These are phyloP conservation scores for Plasmodium vinckei DNA, from an alignment of 169 alveolate species.

Conservation along the genomic window DNA sequence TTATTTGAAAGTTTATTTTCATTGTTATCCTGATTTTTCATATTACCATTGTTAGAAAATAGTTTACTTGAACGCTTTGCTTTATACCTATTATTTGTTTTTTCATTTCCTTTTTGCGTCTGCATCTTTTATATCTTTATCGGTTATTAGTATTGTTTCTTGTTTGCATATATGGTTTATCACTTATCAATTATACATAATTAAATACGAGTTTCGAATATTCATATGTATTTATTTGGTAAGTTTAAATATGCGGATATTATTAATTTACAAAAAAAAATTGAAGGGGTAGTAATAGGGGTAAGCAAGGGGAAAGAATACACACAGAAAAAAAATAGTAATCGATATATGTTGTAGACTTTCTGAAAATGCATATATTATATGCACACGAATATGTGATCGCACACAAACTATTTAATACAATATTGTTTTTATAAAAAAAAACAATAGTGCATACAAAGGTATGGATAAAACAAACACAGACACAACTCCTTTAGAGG, in stretches of 20 bases:
- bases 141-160: not conserved
- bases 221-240: not conserved
- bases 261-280: not conserved
- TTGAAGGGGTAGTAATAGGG: too few species aligned
- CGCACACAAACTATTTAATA: too few species aligned
- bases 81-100: conserved; percentile 23
- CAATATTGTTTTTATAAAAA: not conserved
- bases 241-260: conserved; percentile 3
- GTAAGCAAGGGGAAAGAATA: too few species aligned
- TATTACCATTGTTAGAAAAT: conserved; percentile 17
- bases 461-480: not conserved
- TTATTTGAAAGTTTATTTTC: conserved; percentile 63
- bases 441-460: not conserved
- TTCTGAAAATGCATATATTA: not conserved
- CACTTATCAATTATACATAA: conserved; percentile 5
- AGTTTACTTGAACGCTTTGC: conserved; percentile 41
- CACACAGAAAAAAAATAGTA: too few species aligned
- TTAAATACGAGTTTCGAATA: conserved; percentile 1
- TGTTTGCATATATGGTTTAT: not conserved
- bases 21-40: conserved; percentile 34
- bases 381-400: conserved; percentile 4
- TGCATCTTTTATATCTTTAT: conserved; percentile 26
- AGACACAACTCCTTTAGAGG: too few species aligned
- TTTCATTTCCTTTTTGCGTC: conserved; percentile 19
- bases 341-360: too few species aligned